Base-by-base conservation (phyloP, 2,329 filamentous ascomycete species). In the Annulohypoxylon truncatum region DNA sequence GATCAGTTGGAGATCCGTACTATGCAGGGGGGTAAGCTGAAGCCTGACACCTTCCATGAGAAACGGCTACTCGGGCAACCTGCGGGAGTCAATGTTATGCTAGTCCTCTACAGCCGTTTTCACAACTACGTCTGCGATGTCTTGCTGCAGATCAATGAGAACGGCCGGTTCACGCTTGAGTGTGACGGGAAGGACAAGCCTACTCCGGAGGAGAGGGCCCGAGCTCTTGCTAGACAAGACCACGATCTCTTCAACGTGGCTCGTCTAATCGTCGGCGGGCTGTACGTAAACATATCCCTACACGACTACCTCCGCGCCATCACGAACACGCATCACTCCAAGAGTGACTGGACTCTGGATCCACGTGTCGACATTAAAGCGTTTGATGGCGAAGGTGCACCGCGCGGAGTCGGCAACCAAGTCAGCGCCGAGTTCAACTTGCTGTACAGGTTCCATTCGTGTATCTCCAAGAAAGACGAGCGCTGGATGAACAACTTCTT, bases 41-140 rank as follows among this genome's bases (percentile, higher is more conserved):
- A 92, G 77, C 87, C 89, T 0, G 90, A 93, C 72, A 89, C 86
- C 66, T 92, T 92, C 74, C 85, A 87, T 1, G 88, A 91, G 72
- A 85, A 85, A 60, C 84, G 90, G 9, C 78, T 92, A 1, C 78
- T 92, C 3, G 85, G 87, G 2, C 90, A 92, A 61, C 90, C 90
- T 3, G 87, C 89, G 0, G 90, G 90, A 24, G 89, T 91, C n/a
- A 87, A 87, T 44, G 85, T 86, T 9, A 79, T 92, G 69, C 76
- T 93, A 35, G 87, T 92, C 69, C 86, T 91, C 79, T 92, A 91
- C 81, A 88, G 82, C 68, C 83, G 86, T 4, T 92, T 90, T 76
- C 90, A 93, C 78, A 92, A 92, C 75, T 87, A 90, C 59, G 85
- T 88, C 3, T 89, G 84, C 1, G 84, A 87, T 47, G 84, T 89